A percentile compares a stretch with the other conserved stretches of the same genome.
Conservation (phyloP, 2,329 filamentous ascomycete species). For the Aspergillus amoenus region DNA sequence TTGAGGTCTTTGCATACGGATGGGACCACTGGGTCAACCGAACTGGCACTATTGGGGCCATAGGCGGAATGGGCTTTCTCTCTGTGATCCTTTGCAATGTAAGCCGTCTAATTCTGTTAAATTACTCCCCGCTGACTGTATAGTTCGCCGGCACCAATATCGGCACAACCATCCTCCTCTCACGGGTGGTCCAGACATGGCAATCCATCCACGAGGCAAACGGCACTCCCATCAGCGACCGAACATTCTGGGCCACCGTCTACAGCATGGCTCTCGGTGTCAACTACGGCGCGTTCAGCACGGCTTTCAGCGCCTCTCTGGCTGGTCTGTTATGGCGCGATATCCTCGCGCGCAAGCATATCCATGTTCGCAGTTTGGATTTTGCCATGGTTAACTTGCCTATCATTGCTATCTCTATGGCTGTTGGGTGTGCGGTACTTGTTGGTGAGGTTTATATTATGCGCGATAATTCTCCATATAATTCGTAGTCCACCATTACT, state of each 20-base stretch:
- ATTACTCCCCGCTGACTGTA: not conserved
- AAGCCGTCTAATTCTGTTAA: no score
- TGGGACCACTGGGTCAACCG: slow-evolving; percentile 72
- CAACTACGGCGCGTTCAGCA: slow-evolving; percentile 73
- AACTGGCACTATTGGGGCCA: slow-evolving; percentile 66
- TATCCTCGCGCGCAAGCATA: slow-evolving; percentile 67
- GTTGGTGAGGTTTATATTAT: slow-evolving; percentile 63
- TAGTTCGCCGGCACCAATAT: slow-evolving; percentile 80
- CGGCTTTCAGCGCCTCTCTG: slow-evolving; percentile 68
- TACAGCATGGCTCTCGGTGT: slow-evolving; percentile 74
- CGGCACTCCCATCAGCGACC: slow-evolving; percentile 55
- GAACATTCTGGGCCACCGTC: slow-evolving; percentile 71
- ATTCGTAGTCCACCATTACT: not conserved
- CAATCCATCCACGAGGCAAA: slow-evolving; percentile 55
- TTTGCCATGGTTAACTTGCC: slow-evolving; percentile 69
- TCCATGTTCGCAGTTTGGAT: slow-evolving; percentile 61
- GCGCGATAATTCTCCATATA: slow-evolving; percentile 2
- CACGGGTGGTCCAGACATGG: slow-evolving; percentile 69
- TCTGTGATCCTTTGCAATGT: slow-evolving; percentile 72
- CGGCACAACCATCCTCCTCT: slow-evolving; percentile 71
- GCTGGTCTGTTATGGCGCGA: slow-evolving; percentile 72
- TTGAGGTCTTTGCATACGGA: slow-evolving; percentile 69
- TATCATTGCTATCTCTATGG: slow-evolving; percentile 69
- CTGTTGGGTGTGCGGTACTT: slow-evolving; percentile 61
- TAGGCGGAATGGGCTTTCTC: slow-evolving; percentile 72